Evolutionary conservation across 495 filamentous ascomycete species (phyloP).

Genomic region (Daldinia vernicosa): DNA sequence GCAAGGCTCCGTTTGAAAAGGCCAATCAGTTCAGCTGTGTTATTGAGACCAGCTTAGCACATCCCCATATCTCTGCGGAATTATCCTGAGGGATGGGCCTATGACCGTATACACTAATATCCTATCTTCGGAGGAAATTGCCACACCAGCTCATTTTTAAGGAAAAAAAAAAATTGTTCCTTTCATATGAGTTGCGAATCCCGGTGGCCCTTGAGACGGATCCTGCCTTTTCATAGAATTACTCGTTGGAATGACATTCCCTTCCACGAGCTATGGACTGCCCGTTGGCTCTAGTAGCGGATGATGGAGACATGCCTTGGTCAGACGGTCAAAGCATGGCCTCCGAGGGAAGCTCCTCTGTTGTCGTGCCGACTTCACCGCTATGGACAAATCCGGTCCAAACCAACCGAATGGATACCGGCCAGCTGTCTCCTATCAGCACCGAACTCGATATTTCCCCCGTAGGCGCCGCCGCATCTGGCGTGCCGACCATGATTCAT

Average conservation of each 20-base stretch:
- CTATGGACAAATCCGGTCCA: conserved; percentile 52
- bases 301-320: conserved; percentile 55
- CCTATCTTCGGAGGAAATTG: conserved; percentile 32
- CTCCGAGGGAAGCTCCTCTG: conserved; percentile 52
- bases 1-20: conserved; percentile 39
- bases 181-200: conserved; percentile 34
- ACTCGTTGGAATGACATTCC: conserved; percentile 39
- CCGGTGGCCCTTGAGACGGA: conserved; percentile 26
- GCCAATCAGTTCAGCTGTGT: conserved; percentile 32
- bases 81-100: conserved; percentile 37
- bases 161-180: background rate
- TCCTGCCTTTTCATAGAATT: conserved; percentile 33
- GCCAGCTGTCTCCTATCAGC: conserved; percentile 61
- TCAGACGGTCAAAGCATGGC: conserved; percentile 56
- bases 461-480: conserved; percentile 45
- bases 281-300: conserved; percentile 50
- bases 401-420: conserved; percentile 49
- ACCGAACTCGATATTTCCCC: conserved; percentile 54
- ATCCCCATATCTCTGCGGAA: conserved; percentile 36
- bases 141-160: conserved; percentile 34
- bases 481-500: conserved; percentile 45
- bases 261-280: conserved; percentile 51
- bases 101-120: conserved; percentile 37
- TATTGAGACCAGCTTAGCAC: conserved; percentile 37
- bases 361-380: conserved; percentile 47